These are phyloP conservation scores for Fraxinus cuspidata DNA, from an alignment of 257 asterid genomes.

Conservation along the genomic window DNA sequence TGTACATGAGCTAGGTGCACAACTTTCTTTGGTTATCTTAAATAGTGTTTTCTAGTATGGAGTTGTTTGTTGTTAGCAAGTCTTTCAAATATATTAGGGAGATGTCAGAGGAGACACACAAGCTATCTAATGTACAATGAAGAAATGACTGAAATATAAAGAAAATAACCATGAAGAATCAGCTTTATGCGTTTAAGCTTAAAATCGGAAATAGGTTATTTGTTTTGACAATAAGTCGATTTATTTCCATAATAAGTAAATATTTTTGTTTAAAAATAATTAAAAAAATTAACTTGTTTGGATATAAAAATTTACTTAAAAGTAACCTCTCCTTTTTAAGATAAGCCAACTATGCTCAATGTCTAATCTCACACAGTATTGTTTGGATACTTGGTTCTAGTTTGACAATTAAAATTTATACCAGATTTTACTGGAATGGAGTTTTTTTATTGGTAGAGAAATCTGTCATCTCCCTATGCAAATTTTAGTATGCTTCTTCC, in stretches of 20 bases:
- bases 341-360: not conserved
- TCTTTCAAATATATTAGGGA: not conserved
- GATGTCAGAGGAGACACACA: not conserved
- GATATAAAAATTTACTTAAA: not conserved
- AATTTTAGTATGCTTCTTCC: not conserved
- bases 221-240: not conserved
- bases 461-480: not conserved
- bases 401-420: not conserved
- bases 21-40: constrained; percentile 10
- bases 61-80: not conserved
- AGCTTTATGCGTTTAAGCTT: not conserved
- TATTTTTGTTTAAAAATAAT: no score
- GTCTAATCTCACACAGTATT: not conserved
- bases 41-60: not conserved
- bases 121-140: not conserved
- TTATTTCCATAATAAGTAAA: not conserved
- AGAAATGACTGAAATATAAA: not conserved
- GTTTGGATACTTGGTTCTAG: not conserved
- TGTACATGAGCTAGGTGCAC: constrained; percentile 3
- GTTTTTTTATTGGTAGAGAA: not conserved
- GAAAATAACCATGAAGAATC: not conserved
- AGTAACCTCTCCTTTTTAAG: not conserved
- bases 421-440: not conserved
- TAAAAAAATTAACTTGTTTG: not conserved
- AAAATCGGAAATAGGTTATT: not conserved